These are phyloP conservation scores for Cutaneotrichosporon cavernicola DNA, from an alignment of 1,284 basidiomycete genomes.

Conservation along the genomic window DNA sequence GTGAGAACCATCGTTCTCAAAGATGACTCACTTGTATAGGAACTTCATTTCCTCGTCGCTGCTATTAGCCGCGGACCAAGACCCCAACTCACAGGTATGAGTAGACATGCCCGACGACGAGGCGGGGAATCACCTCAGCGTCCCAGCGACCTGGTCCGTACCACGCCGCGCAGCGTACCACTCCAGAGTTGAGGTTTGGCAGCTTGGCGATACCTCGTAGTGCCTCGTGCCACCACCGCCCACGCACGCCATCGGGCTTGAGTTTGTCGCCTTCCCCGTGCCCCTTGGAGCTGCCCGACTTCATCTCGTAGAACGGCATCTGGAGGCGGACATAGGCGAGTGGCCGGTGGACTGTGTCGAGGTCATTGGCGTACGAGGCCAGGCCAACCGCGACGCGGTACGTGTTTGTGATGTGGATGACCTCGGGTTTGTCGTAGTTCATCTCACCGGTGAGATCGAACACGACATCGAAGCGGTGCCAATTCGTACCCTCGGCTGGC, in stretches of 20 bases:
- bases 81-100: conserved; percentile 60
- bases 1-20: neutral
- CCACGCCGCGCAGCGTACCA: conserved; percentile 39
- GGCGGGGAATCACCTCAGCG: conserved; percentile 62
- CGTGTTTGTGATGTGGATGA: conserved; percentile 70
- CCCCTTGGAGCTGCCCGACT: conserved; percentile 50
- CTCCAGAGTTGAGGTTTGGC: conserved; percentile 42
- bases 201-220: conserved; percentile 73
- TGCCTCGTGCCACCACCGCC: conserved; percentile 88
- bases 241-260: conserved; percentile 69
- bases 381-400: conserved; percentile 69
- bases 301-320: conserved; percentile 77
- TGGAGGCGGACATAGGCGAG: conserved; percentile 77
- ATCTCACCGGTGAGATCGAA: conserved; percentile 64
- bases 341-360: conserved; percentile 62
- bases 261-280: conserved; percentile 68
- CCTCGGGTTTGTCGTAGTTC: conserved; percentile 71
- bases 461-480: conserved; percentile 43
- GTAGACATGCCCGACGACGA: conserved; percentile 75
- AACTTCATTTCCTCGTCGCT: conserved; percentile 80
- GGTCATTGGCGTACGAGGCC: conserved; percentile 58
- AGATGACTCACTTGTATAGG: conserved; percentile 58
- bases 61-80: neutral
- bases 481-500: conserved; percentile 26
- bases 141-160: conserved; percentile 43